Percentiles rank a stretch among this genome's conserved stretches.
Evolutionary conservation across 257 asterid species (phyloP).

Genomic region (Ocimum tenuiflorum): DNA sequence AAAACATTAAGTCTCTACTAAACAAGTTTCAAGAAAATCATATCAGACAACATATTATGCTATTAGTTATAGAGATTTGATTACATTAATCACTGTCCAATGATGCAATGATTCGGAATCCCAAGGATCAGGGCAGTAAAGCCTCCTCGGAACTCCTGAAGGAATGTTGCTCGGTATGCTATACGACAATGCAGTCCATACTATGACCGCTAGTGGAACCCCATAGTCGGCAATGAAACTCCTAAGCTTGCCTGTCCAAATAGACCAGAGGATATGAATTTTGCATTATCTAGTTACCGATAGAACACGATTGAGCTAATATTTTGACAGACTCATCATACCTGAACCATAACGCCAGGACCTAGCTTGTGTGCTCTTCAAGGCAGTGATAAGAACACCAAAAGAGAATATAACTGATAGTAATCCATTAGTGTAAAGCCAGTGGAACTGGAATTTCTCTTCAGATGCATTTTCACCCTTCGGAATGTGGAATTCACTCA

Average conservation of each 20-base stretch:
- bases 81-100: constrained; percentile 82
- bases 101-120: constrained; percentile 61
- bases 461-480: constrained; percentile 44
- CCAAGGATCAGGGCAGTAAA: constrained; percentile 77
- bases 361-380: constrained; percentile 76
- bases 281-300: background rate
- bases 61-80: background rate
- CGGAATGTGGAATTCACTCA: constrained; percentile 68
- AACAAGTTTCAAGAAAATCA: background rate
- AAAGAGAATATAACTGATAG: constrained; percentile 66
- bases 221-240: constrained; percentile 89
- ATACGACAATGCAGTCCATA: constrained; percentile 75
- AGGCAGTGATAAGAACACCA: constrained; percentile 64
- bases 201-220: constrained; percentile 72
- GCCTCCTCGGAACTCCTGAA: constrained; percentile 80
- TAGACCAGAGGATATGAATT: background rate
- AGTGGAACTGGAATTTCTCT: constrained; percentile 55
- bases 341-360: constrained; percentile 93
- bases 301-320: background rate
- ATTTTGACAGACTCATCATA: constrained; percentile 8
- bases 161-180: constrained; percentile 55
- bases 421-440: constrained; percentile 84
- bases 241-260: constrained; percentile 55
- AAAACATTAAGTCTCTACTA: background rate
- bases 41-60: background rate